Evolutionary conservation across 805 yeast species (phyloP).

Genomic region (Barnettozyma wickerhamii): DNA sequence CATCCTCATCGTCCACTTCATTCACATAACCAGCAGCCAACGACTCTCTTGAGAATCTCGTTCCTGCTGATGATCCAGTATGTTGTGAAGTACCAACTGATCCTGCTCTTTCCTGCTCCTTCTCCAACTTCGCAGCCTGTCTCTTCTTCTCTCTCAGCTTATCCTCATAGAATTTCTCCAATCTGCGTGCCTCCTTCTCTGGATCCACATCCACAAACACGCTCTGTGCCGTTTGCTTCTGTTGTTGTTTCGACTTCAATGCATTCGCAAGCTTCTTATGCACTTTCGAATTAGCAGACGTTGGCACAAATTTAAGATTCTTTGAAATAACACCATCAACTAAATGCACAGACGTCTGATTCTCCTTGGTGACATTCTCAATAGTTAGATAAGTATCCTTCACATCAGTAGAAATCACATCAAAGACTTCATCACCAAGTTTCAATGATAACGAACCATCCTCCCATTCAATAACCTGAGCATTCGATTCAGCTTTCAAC

Average conservation of each 20-base stretch:
- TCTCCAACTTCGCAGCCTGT: constrained; percentile 45
- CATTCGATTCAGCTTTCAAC: constrained; percentile 79
- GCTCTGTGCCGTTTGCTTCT: constrained; percentile 34
- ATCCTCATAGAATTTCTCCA: constrained; percentile 64
- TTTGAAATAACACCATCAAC: constrained; percentile 60
- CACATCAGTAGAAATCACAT: constrained; percentile 58
- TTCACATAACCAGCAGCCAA: constrained; percentile 33
- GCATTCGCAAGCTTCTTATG: constrained; percentile 78
- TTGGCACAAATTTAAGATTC: constrained; percentile 74
- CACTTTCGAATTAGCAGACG: constrained; percentile 82
- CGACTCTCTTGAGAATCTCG: constrained; percentile 21
- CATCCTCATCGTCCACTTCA: constrained; percentile 31
- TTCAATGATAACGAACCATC: constrained; percentile 87
- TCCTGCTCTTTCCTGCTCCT: constrained; percentile 56
- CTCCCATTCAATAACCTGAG: constrained; percentile 89
- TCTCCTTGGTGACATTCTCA: constrained; percentile 28
- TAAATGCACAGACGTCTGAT: constrained; percentile 10
- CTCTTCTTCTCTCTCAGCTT: constrained; percentile 64
- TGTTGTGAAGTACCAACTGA: constrained; percentile 26
- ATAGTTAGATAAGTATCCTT: constrained; percentile 70
- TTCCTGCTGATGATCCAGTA: constrained; percentile 15
- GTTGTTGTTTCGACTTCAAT: constrained; percentile 36
- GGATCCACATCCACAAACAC: constrained; percentile 55
- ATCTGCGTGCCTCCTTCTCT: constrained; percentile 56
- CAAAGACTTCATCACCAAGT: constrained; percentile 84